Evolutionary conservation across 192 early-diverging fungal genomes (phyloP).

Genomic region (Lunasporangiospora selenospora): DNA sequence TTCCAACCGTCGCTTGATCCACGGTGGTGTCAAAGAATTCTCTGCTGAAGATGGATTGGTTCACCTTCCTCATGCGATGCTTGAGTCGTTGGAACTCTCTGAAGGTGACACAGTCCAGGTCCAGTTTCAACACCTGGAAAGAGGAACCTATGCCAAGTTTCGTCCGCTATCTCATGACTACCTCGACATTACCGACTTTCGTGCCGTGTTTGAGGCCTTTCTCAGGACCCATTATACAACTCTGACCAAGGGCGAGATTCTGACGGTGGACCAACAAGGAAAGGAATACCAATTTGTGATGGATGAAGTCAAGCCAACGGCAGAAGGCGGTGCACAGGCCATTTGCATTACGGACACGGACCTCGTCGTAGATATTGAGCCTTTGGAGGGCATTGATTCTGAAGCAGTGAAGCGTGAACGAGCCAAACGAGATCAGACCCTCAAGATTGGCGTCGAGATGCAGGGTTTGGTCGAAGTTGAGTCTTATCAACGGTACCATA

Average conservation of each 20-base stretch:
- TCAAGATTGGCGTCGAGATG: slow-evolving; percentile 25
- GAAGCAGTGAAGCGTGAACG: slow-evolving; percentile 17
- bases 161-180: slow-evolving; percentile 61
- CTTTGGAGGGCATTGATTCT: slow-evolving; percentile 18
- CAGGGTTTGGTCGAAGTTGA: slow-evolving; percentile 18
- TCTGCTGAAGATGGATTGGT: slow-evolving; percentile 58
- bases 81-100: slow-evolving; percentile 46
- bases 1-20: slow-evolving; percentile 44
- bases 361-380: slow-evolving; percentile 79
- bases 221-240: slow-evolving; percentile 72
- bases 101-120: slow-evolving; percentile 57
- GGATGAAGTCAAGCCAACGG: slow-evolving; percentile 71
- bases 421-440: not conserved
- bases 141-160: slow-evolving; percentile 71
- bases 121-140: slow-evolving; percentile 63
- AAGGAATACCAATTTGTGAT: slow-evolving; percentile 64
- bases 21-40: slow-evolving; percentile 80
- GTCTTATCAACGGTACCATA: slow-evolving; percentile 28
- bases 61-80: slow-evolving; percentile 64
- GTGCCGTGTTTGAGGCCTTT: slow-evolving; percentile 71
- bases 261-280: slow-evolving; percentile 60
- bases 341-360: slow-evolving; percentile 82
- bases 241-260: slow-evolving; percentile 68
- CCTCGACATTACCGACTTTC: slow-evolving; percentile 62
- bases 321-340: slow-evolving; percentile 48